These are phyloP conservation scores for Boletus edulis DNA, from an alignment of 768 basidiomycete genomes.

Conservation along the genomic window DNA sequence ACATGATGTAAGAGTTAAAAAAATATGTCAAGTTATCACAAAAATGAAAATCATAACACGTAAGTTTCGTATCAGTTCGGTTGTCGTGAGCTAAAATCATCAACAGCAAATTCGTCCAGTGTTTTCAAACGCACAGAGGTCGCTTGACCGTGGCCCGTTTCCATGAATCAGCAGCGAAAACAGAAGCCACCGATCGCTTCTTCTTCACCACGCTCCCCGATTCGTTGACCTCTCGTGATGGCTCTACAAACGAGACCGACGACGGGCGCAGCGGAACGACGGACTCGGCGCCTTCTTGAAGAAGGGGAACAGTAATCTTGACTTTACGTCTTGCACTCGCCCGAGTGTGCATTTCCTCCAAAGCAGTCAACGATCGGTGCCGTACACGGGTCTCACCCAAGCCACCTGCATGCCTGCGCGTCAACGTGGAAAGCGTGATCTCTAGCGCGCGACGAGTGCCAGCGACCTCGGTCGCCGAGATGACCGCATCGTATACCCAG, in stretches of 20 bases:
- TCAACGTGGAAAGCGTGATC: conserved; percentile 15
- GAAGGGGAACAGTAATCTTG: conserved; percentile 19
- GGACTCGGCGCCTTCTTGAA: neutral
- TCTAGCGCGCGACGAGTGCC: conserved; percentile 18
- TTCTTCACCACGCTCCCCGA: conserved; percentile 1
- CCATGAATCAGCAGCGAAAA: conserved; percentile 4
- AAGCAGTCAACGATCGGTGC: conserved; percentile 22
- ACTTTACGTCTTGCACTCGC: conserved; percentile 10
- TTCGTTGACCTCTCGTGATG: neutral
- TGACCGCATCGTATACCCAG: conserved; percentile 54
- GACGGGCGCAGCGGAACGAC: neutral
- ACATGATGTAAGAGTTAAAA: neutral
- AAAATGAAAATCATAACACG: neutral
- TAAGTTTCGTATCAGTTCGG: neutral
- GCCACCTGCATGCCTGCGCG: neutral
- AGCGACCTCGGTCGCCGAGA: conserved; percentile 40
- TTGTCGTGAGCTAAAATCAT: neutral
- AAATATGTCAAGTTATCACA: neutral
- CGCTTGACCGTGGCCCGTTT: conserved; percentile 16
- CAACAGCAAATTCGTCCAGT: neutral
- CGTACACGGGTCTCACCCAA: conserved; percentile 14
- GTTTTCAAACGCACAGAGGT: conserved; percentile 13
- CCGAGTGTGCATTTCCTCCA: conserved; percentile 15
- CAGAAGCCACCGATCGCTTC: conserved; percentile 4
- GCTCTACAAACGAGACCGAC: neutral